Conservation (phyloP, 495 filamentous ascomycete genomes). For the Talaromyces ruber region DNA sequence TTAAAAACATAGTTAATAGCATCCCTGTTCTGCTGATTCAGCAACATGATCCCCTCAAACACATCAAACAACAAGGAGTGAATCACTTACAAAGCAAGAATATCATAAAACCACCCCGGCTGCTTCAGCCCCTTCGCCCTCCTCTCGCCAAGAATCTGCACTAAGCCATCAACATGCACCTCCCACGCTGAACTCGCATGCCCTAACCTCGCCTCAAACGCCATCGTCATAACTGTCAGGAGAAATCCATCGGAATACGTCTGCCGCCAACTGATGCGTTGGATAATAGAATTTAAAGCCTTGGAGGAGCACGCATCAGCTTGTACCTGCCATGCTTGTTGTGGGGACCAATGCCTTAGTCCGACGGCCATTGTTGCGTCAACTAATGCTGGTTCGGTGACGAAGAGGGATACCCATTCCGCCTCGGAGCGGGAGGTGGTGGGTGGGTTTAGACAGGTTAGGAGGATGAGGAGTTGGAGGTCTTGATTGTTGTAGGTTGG, state of each 20-base stretch:
- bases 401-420: constrained; percentile 13
- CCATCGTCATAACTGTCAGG: constrained; percentile 17
- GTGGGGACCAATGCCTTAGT: constrained; percentile 10
- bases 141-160: constrained; percentile 14
- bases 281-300: neutral
- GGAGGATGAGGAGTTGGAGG: constrained; percentile 6
- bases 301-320: neutral
- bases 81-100: neutral
- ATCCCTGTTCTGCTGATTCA: neutral
- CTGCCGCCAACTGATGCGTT: constrained; percentile 8
- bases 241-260: constrained; percentile 14
- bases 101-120: constrained; percentile 5
- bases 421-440: constrained; percentile 9
- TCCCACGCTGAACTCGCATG: constrained; percentile 13
- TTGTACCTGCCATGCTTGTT: constrained; percentile 4
- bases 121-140: constrained; percentile 1
- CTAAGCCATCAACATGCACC: constrained; percentile 18
- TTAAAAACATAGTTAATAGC: neutral
- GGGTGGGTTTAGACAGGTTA: constrained; percentile 6
- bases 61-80: neutral
- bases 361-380: constrained; percentile 17
- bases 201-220: constrained; percentile 13
- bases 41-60: neutral
- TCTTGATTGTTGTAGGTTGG: neutral
- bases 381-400: constrained; percentile 16